A percentile compares a stretch with the other conserved stretches of the same genome.
These are phyloP conservation scores for Alternaria metachromatica DNA, from an alignment of 2,329 filamentous ascomycete genomes.

Conservation along the genomic window DNA sequence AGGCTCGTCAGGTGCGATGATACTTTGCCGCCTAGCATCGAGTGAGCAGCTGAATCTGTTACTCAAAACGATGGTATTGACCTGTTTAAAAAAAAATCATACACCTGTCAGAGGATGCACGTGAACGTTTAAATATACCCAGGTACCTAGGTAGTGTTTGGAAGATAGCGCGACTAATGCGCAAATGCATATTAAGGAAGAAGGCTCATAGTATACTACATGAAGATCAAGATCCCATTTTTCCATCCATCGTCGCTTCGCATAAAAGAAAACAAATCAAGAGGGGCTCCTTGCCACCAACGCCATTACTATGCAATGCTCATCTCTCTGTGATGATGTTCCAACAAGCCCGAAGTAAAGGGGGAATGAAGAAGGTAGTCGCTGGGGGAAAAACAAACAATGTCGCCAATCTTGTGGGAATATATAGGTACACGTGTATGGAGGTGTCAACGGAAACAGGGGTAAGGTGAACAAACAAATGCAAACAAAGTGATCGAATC, in stretches of 20 bases:
- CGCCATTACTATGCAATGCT: conserved; percentile 27
- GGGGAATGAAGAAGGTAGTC: background rate
- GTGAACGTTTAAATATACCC: no score
- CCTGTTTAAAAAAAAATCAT: no score
- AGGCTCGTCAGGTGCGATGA: background rate
- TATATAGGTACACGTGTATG: conserved; percentile 1
- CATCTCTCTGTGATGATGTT: conserved; percentile 1
- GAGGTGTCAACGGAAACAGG: background rate
- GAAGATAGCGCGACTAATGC: background rate
- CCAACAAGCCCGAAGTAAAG: background rate
- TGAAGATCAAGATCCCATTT: background rate
- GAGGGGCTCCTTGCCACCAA: conserved; percentile 7
- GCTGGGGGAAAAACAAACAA: conserved; percentile 8
- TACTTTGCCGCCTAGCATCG: background rate
- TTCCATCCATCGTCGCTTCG: conserved; percentile 6
- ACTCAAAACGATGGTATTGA: no score
- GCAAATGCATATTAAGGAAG: background rate
- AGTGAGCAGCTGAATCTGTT: background rate
- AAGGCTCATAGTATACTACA: conserved; percentile 12
- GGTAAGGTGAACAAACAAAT: background rate
- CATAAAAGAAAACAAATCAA: background rate
- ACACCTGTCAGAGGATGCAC: no score
- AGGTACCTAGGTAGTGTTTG: no score
- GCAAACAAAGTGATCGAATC: background rate
- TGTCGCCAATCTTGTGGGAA: conserved; percentile 20